Evolutionary conservation across 1,139 yeast genomes (phyloP).

Genomic region (Spathaspora sp.): DNA sequence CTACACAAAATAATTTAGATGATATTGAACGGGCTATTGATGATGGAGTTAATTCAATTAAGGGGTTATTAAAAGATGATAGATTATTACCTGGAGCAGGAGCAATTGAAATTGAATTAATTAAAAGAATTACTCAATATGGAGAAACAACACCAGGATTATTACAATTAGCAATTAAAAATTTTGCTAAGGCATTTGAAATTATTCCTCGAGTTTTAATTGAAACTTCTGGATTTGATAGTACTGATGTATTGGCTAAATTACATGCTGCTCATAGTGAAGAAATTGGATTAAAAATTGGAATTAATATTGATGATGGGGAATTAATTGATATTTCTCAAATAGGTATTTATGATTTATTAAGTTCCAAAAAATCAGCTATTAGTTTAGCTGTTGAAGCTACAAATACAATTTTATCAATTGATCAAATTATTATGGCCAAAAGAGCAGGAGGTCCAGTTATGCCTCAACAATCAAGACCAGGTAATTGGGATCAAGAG

Average conservation of each 20-base stretch:
- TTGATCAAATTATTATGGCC: slow-evolving; percentile 91
- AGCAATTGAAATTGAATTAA: slow-evolving; percentile 89
- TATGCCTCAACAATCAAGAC: slow-evolving; percentile 83
- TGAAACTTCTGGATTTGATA: slow-evolving; percentile 91
- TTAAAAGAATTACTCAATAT: slow-evolving; percentile 71
- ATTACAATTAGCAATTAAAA: slow-evolving; percentile 89
- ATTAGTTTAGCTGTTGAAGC: slow-evolving; percentile 95
- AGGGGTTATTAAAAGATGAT: slow-evolving; percentile 79
- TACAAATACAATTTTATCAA: slow-evolving; percentile 83
- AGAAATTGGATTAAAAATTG: slow-evolving; percentile 30
- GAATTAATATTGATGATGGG: slow-evolving; percentile 69
- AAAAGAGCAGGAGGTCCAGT: slow-evolving; percentile 97
- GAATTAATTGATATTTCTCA: slow-evolving; percentile 72
- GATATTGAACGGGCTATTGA: slow-evolving; percentile 97
- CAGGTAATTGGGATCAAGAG: slow-evolving; percentile 97
- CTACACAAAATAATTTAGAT: slow-evolving; percentile 92
- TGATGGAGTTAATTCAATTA: slow-evolving; percentile 92
- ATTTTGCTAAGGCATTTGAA: slow-evolving; percentile 93
- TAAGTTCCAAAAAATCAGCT: slow-evolving; percentile 81
- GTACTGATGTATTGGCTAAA: slow-evolving; percentile 83
- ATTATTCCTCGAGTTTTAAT: slow-evolving; percentile 90
- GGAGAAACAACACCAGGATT: slow-evolving; percentile 96
- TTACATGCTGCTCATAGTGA: slow-evolving; percentile 80
- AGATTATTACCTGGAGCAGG: slow-evolving; percentile 95
- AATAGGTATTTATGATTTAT: slow-evolving; percentile 74